Conservation (phyloP, 441 rosid species). For the Hura crepitans region DNA sequence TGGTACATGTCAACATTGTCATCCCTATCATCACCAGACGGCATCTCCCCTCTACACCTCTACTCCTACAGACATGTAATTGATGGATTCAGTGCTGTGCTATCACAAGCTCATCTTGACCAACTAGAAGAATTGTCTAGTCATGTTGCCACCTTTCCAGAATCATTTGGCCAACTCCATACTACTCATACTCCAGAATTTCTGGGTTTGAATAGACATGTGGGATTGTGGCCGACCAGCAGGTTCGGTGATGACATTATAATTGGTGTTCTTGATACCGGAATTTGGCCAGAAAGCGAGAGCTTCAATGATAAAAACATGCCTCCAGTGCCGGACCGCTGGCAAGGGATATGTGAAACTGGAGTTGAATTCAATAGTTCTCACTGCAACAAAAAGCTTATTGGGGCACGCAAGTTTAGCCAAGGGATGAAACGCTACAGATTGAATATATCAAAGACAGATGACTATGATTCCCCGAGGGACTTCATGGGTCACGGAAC, state of each 20-base stretch:
- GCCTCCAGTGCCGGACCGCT: slow-evolving; percentile 55
- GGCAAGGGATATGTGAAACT: slow-evolving; percentile 60
- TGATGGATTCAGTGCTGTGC: slow-evolving; percentile 46
- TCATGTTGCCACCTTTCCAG: slow-evolving; percentile 42
- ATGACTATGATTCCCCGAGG: slow-evolving; percentile 68
- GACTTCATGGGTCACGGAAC: slow-evolving; percentile 87
- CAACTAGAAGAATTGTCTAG: slow-evolving; percentile 29
- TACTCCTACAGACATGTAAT: slow-evolving; percentile 46
- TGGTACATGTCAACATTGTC: slow-evolving; percentile 45
- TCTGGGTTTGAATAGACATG: slow-evolving; percentile 53
- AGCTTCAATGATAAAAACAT: slow-evolving; percentile 68
- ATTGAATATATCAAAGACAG: slow-evolving; percentile 43
- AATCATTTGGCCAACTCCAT: slow-evolving; percentile 55
- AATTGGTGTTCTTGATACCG: slow-evolving; percentile 63
- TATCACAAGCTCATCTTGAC: slow-evolving; percentile 38
- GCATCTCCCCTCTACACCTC: slow-evolving; percentile 33
- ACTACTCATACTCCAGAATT: slow-evolving; percentile 75
- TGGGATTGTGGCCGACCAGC: slow-evolving; percentile 66
- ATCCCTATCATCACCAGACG: slow-evolving; percentile 31
- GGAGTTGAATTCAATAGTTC: slow-evolving; percentile 42
- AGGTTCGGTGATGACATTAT: slow-evolving; percentile 70
- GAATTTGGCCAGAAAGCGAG: slow-evolving; percentile 70
- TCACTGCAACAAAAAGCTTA: slow-evolving; percentile 54
- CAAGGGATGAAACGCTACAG: slow-evolving; percentile 50
- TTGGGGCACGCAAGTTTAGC: slow-evolving; percentile 71